Percentiles rank a stretch among this genome's conserved stretches.
phyloP scores from a whole-genome alignment of 768 basidiomycete genomes.

The Suillus luteus region DNA sequence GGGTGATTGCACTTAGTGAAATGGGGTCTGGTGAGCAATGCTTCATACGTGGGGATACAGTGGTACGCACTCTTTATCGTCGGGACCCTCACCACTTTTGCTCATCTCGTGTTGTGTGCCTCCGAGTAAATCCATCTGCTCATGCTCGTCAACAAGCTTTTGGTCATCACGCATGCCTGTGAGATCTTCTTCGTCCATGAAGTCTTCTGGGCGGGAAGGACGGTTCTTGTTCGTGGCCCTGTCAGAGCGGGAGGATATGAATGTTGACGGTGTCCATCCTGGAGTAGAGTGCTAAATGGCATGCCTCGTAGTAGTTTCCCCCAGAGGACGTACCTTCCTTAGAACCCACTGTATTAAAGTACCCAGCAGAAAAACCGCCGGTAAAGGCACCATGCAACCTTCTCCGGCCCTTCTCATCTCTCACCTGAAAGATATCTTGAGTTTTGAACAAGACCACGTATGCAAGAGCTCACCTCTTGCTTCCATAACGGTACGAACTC shows the following conservation, averaged over 20 bases:
- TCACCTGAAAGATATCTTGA: slow-evolving; percentile 52
- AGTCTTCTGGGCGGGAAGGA: slow-evolving; percentile 78
- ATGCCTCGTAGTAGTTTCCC: background rate
- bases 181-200: slow-evolving; percentile 99
- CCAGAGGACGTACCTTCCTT: slow-evolving; percentile 74
- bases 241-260: slow-evolving; percentile 84
- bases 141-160: slow-evolving; percentile 75
- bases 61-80: slow-evolving; percentile 38
- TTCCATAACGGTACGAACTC: slow-evolving; percentile 99
- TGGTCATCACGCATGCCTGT: slow-evolving; percentile 76
- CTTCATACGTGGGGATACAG: background rate
- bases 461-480: slow-evolving; percentile 70
- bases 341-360: slow-evolving; percentile 94
- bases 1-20: slow-evolving; percentile 56
- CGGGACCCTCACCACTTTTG: slow-evolving; percentile 30
- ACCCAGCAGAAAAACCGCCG: slow-evolving; percentile 96
- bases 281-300: slow-evolving; percentile 1
- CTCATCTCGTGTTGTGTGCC: slow-evolving; percentile 51
- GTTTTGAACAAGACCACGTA: slow-evolving; percentile 22
- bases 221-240: slow-evolving; percentile 58
- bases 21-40: slow-evolving; percentile 2
- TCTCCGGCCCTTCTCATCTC: slow-evolving; percentile 90
- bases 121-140: slow-evolving; percentile 72
- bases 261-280: slow-evolving; percentile 96
- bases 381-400: slow-evolving; percentile 98